Base-by-base conservation (phyloP, 2,329 filamentous ascomycete species). In the Monilinia fructigena region DNA sequence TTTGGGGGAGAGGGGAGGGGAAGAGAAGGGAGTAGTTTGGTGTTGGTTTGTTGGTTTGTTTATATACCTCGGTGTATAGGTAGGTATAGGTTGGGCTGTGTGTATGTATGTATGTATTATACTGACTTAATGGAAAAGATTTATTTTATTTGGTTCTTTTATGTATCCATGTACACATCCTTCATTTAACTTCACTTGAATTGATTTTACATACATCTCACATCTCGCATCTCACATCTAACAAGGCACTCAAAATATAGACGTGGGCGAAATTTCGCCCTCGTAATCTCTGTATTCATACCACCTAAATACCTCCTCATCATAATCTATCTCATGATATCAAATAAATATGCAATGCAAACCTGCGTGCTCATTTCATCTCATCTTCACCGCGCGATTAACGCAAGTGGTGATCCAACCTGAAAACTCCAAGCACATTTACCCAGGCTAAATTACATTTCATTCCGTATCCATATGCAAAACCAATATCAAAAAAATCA, bases 311-410 rank as follows among this genome's bases (percentile, higher is more conserved):
- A 50, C n/a, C n/a, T 50, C 47, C 10, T 28, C 10, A 47, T 59
- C 20, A 45, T 12, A 6, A 26, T 23, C 16, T 10, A 53, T 53
- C 16, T 35, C 28, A 35, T 54, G 11, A n/a, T 35, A 35, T 55
- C 31, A 60, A 23, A 23, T 40, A 20, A 42, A 50, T 60, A 60
- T 60, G 45, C 45, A 61, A 48, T 61, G 58, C 58, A 61, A 61
- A 50, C 45, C 58, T 61, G 58, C 45, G 58, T 61, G 58, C 58
- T 50, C 58, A 61, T 61, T 61, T 61, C 58, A 61, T 61, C 58
- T 61, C 58, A 61, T 61, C 58, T 61, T 61, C 58, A 61, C 58
- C 45, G 45, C 58, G 58, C 45, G 58, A 61, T 61, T 61, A 61
- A 61, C 58, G 58, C 45, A 61, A 47, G 47, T 61, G 45, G 58